Base-by-base conservation (phyloP, 1,139 yeast species). In the Suhomyces bribrorum region DNA sequence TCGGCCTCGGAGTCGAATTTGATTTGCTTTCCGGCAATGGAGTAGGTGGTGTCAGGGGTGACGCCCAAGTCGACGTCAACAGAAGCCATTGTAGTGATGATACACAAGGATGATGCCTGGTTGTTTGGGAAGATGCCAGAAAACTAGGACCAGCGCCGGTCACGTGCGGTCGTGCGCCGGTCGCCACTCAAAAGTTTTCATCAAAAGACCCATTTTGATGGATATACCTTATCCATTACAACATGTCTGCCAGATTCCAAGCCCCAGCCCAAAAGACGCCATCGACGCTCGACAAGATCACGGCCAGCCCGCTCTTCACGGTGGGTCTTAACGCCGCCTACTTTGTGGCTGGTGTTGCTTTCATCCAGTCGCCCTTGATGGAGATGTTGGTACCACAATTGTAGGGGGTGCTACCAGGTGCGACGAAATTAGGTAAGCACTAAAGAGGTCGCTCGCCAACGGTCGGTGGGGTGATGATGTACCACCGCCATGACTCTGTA, bases 321-420 rank as follows among this genome's bases (percentile, higher is more conserved):
- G 68, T 83, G 41, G 75, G 79, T 38, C 61, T 83, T 33, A 84
- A 85, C 62, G 79, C 76, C 44, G 74, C 71, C 27, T 69, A 83
- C 47, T 85, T 85, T 56, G 79, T 75, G 44, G 80, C 85, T 34
- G 92, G 92, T 59, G 85, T 83, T 50, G 79, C 79, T 15, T 77
- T 84, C 62, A 78, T 85, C 50, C 87, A 82, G 67, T 82, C 89
- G 32, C 84, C 90, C 49, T 66, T 83, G 57, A 83, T 83, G 87
- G 92, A 84, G 43, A 77, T 82, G 79, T 68, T 85, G 66, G 89
- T 83, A 52, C 92, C 92, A 41, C 90, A 84, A 62, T 73, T 79
- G 61, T 74, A 68, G 54, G 24, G 8, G 8, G 4, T 8, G 11
- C 11, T 20, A 3, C 4, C n/a, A n/a, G n/a, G n/a, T n/a, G n/a